Evolutionary conservation across 2,329 filamentous ascomycete genomes (phyloP).

Genomic region (Cyanodermella asteris): DNA sequence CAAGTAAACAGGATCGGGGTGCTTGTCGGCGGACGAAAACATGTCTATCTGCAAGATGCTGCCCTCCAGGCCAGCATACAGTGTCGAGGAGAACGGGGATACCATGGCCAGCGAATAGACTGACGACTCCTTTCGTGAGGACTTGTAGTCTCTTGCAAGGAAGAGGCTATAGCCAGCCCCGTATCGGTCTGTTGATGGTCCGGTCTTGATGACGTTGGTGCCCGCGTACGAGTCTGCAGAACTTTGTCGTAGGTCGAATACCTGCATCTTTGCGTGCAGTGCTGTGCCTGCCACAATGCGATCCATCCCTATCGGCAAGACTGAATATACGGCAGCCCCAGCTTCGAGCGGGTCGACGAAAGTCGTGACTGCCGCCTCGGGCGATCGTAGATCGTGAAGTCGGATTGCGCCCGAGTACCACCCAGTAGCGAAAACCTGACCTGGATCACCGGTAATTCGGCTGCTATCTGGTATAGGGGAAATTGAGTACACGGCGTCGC

Average conservation of each 20-base stretch:
- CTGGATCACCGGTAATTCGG: conserved; percentile 14
- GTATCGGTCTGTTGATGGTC: no score
- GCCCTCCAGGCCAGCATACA: conserved; percentile 28
- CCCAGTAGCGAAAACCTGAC: conserved; percentile 35
- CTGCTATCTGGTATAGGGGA: conserved; percentile 16
- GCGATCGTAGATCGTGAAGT: conserved; percentile 38
- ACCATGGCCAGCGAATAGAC: conserved; percentile 27
- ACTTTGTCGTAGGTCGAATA: conserved; percentile 42
- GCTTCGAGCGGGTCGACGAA: conserved; percentile 34
- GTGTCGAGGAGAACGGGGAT: conserved; percentile 19
- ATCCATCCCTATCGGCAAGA: conserved; percentile 33
- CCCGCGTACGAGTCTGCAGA: no score
- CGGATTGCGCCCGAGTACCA: conserved; percentile 29
- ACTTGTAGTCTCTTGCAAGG: no score
- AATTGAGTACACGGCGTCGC: conserved; percentile 24
- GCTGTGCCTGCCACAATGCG: conserved; percentile 34
- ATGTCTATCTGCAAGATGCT: conserved; percentile 22
- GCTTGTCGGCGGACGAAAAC: conserved; percentile 18
- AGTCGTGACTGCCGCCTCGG: conserved; percentile 22
- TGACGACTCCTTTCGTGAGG: conserved; percentile 19
- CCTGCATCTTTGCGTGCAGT: conserved; percentile 35
- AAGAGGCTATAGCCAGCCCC: no score
- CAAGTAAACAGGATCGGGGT: conserved; percentile 19
- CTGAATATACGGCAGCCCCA: conserved; percentile 33
- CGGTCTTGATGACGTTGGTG: no score